phyloP scores from a whole-genome alignment of 805 yeast genomes.

The Kodamaea laetipori region DNA sequence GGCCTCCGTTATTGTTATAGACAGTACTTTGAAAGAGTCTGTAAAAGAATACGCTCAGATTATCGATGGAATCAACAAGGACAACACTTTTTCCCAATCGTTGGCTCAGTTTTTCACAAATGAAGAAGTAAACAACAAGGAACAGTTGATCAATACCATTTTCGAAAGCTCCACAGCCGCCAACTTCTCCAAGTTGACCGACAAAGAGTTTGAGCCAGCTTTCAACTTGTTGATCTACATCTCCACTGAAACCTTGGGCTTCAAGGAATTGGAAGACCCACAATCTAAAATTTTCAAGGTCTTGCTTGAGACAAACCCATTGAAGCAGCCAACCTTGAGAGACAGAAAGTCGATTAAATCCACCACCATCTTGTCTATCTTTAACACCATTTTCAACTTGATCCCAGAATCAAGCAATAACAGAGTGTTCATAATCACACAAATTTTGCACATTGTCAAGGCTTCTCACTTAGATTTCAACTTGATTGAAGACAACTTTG shows the following conservation, averaged over 20 bases:
- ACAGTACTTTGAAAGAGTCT: conserved; percentile 43
- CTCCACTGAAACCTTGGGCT: conserved; percentile 27
- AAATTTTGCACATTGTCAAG: conserved; percentile 35
- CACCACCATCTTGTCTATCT: conserved; percentile 42
- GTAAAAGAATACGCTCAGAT: conserved; percentile 42
- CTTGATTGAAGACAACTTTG: conserved; percentile 38
- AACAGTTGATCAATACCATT: conserved; percentile 30
- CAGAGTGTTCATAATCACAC: conserved; percentile 34
- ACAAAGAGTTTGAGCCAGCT: conserved; percentile 49
- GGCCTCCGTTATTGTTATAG: conserved; percentile 48
- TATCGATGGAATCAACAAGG: conserved; percentile 34
- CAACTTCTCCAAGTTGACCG: conserved; percentile 37
- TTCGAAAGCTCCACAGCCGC: conserved; percentile 31
- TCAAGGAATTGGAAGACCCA: conserved; percentile 28
- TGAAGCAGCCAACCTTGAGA: conserved; percentile 42
- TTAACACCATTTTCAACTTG: conserved; percentile 45
- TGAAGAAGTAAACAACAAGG: conserved; percentile 29
- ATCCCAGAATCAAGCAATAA: conserved; percentile 34
- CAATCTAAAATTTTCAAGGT: conserved; percentile 25
- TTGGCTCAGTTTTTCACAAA: conserved; percentile 25
- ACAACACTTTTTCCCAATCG: conserved; percentile 29
- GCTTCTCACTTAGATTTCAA: conserved; percentile 33
- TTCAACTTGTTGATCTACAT: conserved; percentile 43
- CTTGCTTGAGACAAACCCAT: conserved; percentile 36
- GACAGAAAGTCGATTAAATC: conserved; percentile 47